Conservation (phyloP, 2,329 filamentous ascomycete genomes). For the Hypomyces perniciosus region DNA sequence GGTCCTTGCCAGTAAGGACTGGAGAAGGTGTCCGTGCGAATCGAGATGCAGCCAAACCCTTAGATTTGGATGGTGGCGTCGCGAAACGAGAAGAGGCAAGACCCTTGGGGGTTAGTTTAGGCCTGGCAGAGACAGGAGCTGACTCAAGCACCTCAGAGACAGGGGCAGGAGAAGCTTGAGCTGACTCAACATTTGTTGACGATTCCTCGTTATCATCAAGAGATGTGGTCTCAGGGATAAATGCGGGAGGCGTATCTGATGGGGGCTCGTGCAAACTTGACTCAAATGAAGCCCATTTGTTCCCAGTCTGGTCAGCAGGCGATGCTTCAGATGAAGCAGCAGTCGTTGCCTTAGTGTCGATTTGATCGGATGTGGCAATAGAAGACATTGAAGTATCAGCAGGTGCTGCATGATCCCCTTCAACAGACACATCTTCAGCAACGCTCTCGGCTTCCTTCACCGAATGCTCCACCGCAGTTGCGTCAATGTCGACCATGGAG, state of each 20-base stretch:
- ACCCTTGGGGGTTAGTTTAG: conserved; percentile 28
- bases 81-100: conserved; percentile 45
- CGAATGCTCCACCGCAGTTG: conserved; percentile 18
- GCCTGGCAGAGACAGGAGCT: conserved; percentile 18
- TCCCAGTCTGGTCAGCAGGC: conserved; percentile 42
- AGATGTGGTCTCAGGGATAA: conserved; percentile 44
- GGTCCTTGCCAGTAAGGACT: conserved; percentile 5
- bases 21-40: conserved; percentile 38
- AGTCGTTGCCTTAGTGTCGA: conserved; percentile 47
- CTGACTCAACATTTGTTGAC: conserved; percentile 16
- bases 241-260: conserved; percentile 52
- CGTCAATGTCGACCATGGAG: conserved; percentile 12
- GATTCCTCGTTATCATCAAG: conserved; percentile 18
- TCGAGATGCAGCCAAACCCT: conserved; percentile 38
- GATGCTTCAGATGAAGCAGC: conserved; percentile 49
- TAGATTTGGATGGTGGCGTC: conserved; percentile 36
- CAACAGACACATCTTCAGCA: conserved; percentile 27
- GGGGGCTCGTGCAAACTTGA: conserved; percentile 39
- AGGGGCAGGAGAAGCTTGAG: conserved; percentile 17
- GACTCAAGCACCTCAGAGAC: conserved; percentile 18
- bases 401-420: conserved; percentile 37
- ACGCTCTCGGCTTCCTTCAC: conserved; percentile 19
- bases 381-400: conserved; percentile 51
- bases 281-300: conserved; percentile 50
- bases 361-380: conserved; percentile 45